Evolutionary conservation across 495 filamentous ascomycete species (phyloP), one percentile per base, ranked within the genome.

Genomic region (Penicillium fimorum): DNA sequence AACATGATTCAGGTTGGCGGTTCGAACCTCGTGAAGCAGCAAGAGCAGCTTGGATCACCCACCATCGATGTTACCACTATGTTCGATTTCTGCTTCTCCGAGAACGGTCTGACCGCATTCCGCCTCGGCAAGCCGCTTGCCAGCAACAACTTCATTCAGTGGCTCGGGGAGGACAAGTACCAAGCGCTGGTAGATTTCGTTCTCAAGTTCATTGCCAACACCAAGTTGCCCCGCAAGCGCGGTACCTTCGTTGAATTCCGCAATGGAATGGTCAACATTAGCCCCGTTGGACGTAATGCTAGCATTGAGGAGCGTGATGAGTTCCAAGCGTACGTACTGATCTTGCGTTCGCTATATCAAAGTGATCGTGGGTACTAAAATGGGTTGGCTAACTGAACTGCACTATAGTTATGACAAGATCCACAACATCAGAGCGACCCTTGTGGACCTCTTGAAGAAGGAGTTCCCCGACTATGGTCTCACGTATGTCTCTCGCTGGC

Each of bases 191-290:
- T 88, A 13, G 86, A 83, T 59, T 98, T 92, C 76, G 82, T 87
- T 58, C 81, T 97, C 69, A 89, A 86, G 71, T 95, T 96, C 70
- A 84, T 98, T 59, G 89, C 92, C 59, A 90, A 96, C 67, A 72
- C 96, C 33, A 89, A 95, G 63, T 54, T 79, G 15, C 94, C 93
- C 38, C 74, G 91, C 72, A 97, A 95, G 85, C 81, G 93, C 44
- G 94, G 94, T 60, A 98, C 94, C 30, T 98, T 98, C 69, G 75
- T 98, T 56, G 94, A 98, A 79, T 98, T 96, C 79, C 83, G 79
- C 56, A 96, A 93, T 68, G 94, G 94, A 70, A 97, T 97, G 94
- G 83, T 98, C 72, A 98, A 98, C 62, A 78, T 98, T 60, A 88
- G 83, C 37, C 94, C 94, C 41, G 82, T 97, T 63, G 94, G 94